phyloP scores from a whole-genome alignment of 1,284 basidiomycete species.

The Marasmius tenuissimus region DNA sequence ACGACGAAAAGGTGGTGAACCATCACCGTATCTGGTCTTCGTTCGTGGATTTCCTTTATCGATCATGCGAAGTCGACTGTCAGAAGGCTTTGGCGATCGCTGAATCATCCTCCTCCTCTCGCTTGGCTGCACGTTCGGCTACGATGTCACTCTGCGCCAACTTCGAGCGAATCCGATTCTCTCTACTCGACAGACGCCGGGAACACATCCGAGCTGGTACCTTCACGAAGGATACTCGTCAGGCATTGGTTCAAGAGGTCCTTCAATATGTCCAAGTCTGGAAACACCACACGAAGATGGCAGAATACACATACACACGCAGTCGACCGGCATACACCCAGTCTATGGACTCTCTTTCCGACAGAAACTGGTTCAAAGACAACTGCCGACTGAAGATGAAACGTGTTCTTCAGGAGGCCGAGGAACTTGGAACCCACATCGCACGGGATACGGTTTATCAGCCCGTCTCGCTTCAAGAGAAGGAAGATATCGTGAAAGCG shows the following conservation, averaged over 20 bases:
- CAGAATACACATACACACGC: conserved; percentile 5
- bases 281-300: background rate
- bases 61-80: conserved; percentile 41
- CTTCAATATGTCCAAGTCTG: background rate
- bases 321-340: conserved; percentile 21
- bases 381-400: conserved; percentile 31
- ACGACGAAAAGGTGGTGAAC: conserved; percentile 13
- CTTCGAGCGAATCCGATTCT: conserved; percentile 11
- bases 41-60: conserved; percentile 40
- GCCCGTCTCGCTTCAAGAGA: conserved; percentile 43
- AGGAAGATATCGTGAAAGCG: conserved; percentile 40
- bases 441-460: conserved; percentile 36
- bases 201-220: background rate
- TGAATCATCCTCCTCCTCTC: conserved; percentile 32
- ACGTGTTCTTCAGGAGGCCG: conserved; percentile 38
- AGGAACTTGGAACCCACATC: conserved; percentile 29
- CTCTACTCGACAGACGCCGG: conserved; percentile 3
- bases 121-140: conserved; percentile 29
- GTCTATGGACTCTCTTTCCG: conserved; percentile 23
- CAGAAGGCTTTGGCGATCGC: conserved; percentile 37
- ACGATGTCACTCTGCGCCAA: conserved; percentile 1
- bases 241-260: background rate
- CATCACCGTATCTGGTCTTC: conserved; percentile 30
- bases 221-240: background rate
- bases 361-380: conserved; percentile 31